These are phyloP conservation scores for Didymellaceae sp. DNA, from an alignment of 2,329 filamentous ascomycete genomes.

Conservation along the genomic window DNA sequence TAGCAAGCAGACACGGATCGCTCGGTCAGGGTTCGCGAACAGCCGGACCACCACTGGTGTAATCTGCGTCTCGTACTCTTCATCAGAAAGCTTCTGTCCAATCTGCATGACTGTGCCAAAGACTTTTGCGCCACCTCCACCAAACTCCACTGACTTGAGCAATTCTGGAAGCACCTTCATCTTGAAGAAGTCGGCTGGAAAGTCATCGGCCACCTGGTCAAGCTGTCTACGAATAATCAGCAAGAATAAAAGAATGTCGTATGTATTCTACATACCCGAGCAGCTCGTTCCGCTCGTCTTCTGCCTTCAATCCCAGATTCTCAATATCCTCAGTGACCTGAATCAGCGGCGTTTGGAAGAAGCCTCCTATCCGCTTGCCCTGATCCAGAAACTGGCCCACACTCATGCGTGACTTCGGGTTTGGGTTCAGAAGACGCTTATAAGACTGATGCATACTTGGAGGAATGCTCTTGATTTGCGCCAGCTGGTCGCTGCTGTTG, in stretches of 20 bases:
- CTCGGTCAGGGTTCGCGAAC: slow-evolving; percentile 90
- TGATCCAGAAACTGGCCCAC: slow-evolving; percentile 89
- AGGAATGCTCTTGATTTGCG: slow-evolving; percentile 85
- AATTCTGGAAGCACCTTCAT: slow-evolving; percentile 95
- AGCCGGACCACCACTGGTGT: slow-evolving; percentile 86
- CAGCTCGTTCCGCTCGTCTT: slow-evolving; percentile 83
- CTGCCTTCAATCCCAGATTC: slow-evolving; percentile 85
- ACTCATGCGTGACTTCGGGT: slow-evolving; percentile 86
- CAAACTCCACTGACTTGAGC: slow-evolving; percentile 98
- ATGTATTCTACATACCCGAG: slow-evolving; percentile 62
- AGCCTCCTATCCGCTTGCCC: slow-evolving; percentile 78
- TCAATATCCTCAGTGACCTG: slow-evolving; percentile 92
- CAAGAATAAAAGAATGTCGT: neutral
- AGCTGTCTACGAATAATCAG: slow-evolving; percentile 63
- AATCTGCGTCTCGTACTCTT: slow-evolving; percentile 86
- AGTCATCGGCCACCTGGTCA: slow-evolving; percentile 86
- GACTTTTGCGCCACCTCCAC: slow-evolving; percentile 91
- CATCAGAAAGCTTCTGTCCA: slow-evolving; percentile 80
- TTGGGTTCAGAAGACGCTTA: slow-evolving; percentile 84
- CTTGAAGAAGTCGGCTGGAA: slow-evolving; percentile 97
- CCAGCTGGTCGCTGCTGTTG: slow-evolving; percentile 75
- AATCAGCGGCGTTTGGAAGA: slow-evolving; percentile 93
- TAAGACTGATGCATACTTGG: slow-evolving; percentile 90
- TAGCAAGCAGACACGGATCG: slow-evolving; percentile 86
- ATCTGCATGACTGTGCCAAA: slow-evolving; percentile 91